Percentiles rank a stretch among this genome's conserved stretches.
Evolutionary conservation across 2,329 filamentous ascomycete species (phyloP).

Genomic region (Microthyrium microscopicum): DNA sequence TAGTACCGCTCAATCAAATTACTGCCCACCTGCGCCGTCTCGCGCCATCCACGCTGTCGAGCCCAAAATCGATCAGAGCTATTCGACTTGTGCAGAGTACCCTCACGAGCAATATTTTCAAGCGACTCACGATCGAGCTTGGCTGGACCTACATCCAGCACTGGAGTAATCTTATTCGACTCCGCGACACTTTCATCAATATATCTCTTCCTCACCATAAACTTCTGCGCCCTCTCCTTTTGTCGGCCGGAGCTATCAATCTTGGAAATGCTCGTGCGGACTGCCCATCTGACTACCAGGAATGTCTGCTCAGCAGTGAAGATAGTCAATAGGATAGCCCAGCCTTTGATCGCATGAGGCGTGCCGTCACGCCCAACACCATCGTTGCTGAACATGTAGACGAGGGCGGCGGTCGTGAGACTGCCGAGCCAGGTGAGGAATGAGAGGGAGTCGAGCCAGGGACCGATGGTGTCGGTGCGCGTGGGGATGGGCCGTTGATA

Average conservation of each 20-base stretch:
- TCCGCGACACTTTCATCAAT: slow-evolving; percentile 55
- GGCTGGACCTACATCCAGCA: slow-evolving; percentile 30
- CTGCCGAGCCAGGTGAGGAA: slow-evolving; percentile 92
- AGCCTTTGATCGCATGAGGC: slow-evolving; percentile 55
- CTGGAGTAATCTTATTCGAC: slow-evolving; percentile 25
- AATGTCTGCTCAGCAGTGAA: slow-evolving; percentile 83
- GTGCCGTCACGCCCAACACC: slow-evolving; percentile 47
- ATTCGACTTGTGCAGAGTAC: slow-evolving; percentile 21
- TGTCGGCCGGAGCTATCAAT: slow-evolving; percentile 75
- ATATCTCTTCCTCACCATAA: slow-evolving; percentile 60
- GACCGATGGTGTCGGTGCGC: slow-evolving; percentile 84
- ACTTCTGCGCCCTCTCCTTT: slow-evolving; percentile 70
- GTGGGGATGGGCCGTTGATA: slow-evolving; percentile 80
- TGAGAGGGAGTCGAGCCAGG: slow-evolving; percentile 70
- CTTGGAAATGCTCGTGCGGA: slow-evolving; percentile 58
- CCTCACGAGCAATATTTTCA: slow-evolving; percentile 37
- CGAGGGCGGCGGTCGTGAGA: slow-evolving; percentile 69
- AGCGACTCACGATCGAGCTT: slow-evolving; percentile 37
- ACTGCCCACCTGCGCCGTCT: slow-evolving; percentile 33
- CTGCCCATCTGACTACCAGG: slow-evolving; percentile 55
- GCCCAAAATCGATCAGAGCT: slow-evolving; percentile 37
- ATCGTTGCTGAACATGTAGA: slow-evolving; percentile 71
- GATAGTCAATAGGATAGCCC: slow-evolving; percentile 67
- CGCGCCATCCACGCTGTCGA: slow-evolving; percentile 30
- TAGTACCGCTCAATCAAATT: slow-evolving; percentile 31